Conservation (phyloP, 2,329 filamentous ascomycete genomes). For the Didymella exigua region DNA sequence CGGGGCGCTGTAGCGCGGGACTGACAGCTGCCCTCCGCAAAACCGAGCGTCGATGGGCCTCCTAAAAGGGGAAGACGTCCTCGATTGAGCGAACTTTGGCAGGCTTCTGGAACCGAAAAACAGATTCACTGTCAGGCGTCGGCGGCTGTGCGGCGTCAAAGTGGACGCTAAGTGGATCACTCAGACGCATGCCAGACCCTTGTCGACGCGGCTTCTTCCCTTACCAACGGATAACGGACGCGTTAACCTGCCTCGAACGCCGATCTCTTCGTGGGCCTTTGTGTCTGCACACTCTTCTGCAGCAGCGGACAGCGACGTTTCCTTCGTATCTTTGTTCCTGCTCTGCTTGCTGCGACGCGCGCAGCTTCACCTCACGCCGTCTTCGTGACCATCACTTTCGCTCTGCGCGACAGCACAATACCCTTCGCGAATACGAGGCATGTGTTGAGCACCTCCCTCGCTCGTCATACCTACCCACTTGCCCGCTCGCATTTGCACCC, state of each 20-base stretch:
- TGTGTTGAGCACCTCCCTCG: constrained; percentile 19
- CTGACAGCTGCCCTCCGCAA: constrained; percentile 14
- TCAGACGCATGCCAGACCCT: constrained; percentile 18
- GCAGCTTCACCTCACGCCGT: not conserved
- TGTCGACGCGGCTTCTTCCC: constrained; percentile 8
- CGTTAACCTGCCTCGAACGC: constrained; percentile 17
- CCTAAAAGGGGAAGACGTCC: constrained; percentile 11
- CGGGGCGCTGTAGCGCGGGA: constrained; percentile 13
- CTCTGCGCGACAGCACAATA: not conserved
- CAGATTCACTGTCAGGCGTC: constrained; percentile 6
- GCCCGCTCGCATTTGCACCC: not conserved
- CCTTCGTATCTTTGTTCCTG: constrained; percentile 1
- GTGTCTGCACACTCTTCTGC: constrained; percentile 7
- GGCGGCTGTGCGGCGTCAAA: constrained; percentile 19
- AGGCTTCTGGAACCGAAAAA: constrained; percentile 11
- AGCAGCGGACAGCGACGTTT: not conserved
- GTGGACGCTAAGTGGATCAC: constrained; percentile 12
- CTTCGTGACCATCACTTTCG: not conserved
- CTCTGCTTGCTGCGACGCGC: constrained; percentile 2
- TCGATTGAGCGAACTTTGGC: constrained; percentile 7
- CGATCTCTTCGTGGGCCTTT: constrained; percentile 4
- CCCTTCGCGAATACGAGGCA: constrained; percentile 6
- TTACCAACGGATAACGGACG: constrained; percentile 15
- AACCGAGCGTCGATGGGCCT: constrained; percentile 17
- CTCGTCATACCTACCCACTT: constrained; percentile 21